Conservation (phyloP, 2,329 filamentous ascomycete genomes). For the Aspergillus proliferans region DNA sequence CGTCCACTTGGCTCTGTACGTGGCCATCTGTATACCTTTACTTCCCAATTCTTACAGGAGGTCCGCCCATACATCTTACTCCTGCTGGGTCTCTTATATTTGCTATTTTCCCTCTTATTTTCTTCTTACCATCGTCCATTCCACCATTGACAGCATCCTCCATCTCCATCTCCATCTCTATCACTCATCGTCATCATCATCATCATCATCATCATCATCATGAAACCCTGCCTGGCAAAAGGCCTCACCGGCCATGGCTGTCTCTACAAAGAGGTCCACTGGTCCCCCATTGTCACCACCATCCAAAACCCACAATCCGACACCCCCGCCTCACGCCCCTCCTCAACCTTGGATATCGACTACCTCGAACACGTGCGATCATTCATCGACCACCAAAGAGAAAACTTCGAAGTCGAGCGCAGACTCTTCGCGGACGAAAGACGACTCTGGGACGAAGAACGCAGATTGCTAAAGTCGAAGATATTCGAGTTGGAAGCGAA, state of each 20-base stretch:
- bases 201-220: constrained; percentile 2
- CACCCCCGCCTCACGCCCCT: constrained; percentile 25
- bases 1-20: not conserved
- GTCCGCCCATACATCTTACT: too few relatives aligned
- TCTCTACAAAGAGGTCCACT: constrained; percentile 37
- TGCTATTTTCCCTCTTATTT: not conserved
- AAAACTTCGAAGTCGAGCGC: constrained; percentile 35
- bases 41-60: too few relatives aligned
- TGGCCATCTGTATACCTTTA: too few relatives aligned
- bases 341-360: constrained; percentile 23
- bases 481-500: constrained; percentile 37
- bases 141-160: not conserved
- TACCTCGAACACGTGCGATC: constrained; percentile 39
- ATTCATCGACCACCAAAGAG: constrained; percentile 33
- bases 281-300: constrained; percentile 33
- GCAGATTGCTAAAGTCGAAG: constrained; percentile 33
- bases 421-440: constrained; percentile 38
- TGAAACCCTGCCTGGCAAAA: constrained; percentile 19
- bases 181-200: too few relatives aligned
- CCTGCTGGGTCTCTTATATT: not conserved
- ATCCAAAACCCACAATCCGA: constrained; percentile 33
- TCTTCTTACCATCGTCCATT: not conserved
- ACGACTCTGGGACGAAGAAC: constrained; percentile 40
- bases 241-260: constrained; percentile 28
- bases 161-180: not conserved